Conservation (phyloP, 352 stramenopile genomes). For the Pythium dissimile region DNA sequence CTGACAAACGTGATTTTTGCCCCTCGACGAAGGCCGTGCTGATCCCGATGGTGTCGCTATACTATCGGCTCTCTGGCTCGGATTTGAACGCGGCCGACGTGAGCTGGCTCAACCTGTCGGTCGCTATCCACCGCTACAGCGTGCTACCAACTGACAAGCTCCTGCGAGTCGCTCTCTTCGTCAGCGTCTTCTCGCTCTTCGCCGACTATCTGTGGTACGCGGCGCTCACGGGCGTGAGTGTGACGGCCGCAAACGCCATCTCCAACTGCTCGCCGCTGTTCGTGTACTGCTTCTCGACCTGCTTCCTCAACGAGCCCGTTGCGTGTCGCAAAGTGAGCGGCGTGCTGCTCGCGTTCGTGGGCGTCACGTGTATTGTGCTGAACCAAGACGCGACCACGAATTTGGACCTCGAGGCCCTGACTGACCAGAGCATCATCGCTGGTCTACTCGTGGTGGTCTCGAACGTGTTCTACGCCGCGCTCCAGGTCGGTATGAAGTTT, state of each 20-base stretch:
- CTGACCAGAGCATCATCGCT: constrained; percentile 27
- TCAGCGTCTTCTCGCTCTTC: constrained; percentile 36
- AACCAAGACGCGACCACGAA: constrained; percentile 16
- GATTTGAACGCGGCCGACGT: not conserved
- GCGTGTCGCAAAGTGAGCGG: constrained; percentile 29
- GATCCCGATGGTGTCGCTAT: constrained; percentile 31
- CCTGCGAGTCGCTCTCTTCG: constrained; percentile 23
- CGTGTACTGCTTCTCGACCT: constrained; percentile 59
- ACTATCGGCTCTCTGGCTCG: constrained; percentile 19
- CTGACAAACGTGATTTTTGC: not conserved
- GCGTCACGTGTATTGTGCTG: constrained; percentile 29
- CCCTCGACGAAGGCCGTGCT: constrained; percentile 20
- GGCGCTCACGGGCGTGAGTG: constrained; percentile 33
- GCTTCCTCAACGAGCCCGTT: constrained; percentile 34
- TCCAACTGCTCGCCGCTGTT: constrained; percentile 52
- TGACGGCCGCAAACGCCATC: constrained; percentile 35
- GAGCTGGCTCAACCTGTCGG: constrained; percentile 17
- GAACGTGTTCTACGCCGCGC: constrained; percentile 32
- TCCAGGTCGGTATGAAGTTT: constrained; percentile 38
- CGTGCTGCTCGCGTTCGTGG: constrained; percentile 33
- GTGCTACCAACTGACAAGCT: constrained; percentile 24
- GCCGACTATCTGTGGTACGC: constrained; percentile 57
- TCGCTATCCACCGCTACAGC: constrained; percentile 25
- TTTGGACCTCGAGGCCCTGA: constrained; percentile 11
- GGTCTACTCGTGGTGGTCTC: constrained; percentile 37